Evolutionary conservation across 495 filamentous ascomycete genomes (phyloP), one percentile per base, ranked within the genome.

Genomic region (Penicillium canescens): DNA sequence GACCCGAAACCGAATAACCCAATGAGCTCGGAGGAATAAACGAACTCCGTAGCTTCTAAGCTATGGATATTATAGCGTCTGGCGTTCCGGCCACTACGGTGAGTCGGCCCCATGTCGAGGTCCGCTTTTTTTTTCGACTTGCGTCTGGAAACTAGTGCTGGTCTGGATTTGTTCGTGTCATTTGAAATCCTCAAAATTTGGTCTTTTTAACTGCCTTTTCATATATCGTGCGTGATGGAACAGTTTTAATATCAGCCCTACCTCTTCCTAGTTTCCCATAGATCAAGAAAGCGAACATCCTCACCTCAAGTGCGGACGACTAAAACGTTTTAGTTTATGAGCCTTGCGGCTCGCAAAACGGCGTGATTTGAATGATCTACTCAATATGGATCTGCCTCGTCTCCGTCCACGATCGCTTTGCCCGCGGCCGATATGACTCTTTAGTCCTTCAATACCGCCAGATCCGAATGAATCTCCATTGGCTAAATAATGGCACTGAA

Each of bases 41-140:
- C 52, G 57, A 61, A 66, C 60, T 39, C 31, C 56, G 63, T 63
- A 60, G 63, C 46, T 21, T 43, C 54, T 35, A 61, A 55, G 57
- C 55, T 56, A 61, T 66, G 52, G n/a, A n/a, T n/a, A n/a, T n/a
- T n/a, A 66, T 63, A 57, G 60, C 56, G 54, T 56, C 40, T 28
- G 38, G 44, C 43, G 46, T 21, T 18, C 18, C 7, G 39, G 43
- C 16, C 48, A 46, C 41, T 39, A 52, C 13, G 24, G 39, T 52
- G n/a, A 23, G 35, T 23, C 20, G 50, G 24, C 42, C 51, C 42
- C 35, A 46, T 46, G 14, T 10, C 7, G 14, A 42, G 39, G 28
- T 51, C 39, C 49, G 49, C 39, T 43, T 43, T 42, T 47, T 31
- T 45, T 43, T 50, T 41, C 18, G 8, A 36, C 28, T 50, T 42